These are phyloP conservation scores for Daldinia sp. DNA, from an alignment of 2,329 filamentous ascomycete species.

Conservation along the genomic window DNA sequence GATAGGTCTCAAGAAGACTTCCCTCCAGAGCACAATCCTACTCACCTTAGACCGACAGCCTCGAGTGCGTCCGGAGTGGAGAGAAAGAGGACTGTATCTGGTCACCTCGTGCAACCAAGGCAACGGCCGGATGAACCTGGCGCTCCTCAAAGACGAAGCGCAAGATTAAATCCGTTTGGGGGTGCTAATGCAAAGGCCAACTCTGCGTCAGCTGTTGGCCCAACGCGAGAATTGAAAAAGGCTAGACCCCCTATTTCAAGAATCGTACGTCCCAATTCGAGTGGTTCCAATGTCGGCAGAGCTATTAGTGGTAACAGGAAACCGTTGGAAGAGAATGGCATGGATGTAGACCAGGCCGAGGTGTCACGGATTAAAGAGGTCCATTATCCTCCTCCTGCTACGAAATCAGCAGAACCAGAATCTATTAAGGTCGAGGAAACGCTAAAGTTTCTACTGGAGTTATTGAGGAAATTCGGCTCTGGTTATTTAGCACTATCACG, in stretches of 20 bases:
- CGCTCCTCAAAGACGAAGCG: slow-evolving; percentile 76
- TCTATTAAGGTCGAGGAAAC: slow-evolving; percentile 78
- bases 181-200: slow-evolving; percentile 75
- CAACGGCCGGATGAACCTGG: slow-evolving; percentile 71
- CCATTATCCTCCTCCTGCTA: slow-evolving; percentile 54
- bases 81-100: slow-evolving; percentile 92
- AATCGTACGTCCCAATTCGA: slow-evolving; percentile 73
- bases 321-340: slow-evolving; percentile 72
- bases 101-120: slow-evolving; percentile 72
- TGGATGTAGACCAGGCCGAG: slow-evolving; percentile 78
- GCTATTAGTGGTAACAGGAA: slow-evolving; percentile 94
- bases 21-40: slow-evolving; percentile 57
- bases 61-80: slow-evolving; percentile 64
- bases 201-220: slow-evolving; percentile 67
- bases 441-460: slow-evolving; percentile 79
- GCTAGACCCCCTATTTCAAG: slow-evolving; percentile 78
- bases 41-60: slow-evolving; percentile 55
- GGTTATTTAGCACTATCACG: slow-evolving; percentile 83
- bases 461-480: slow-evolving; percentile 83
- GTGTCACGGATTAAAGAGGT: slow-evolving; percentile 60
- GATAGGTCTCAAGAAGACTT: slow-evolving; percentile 58
- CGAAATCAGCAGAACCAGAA: slow-evolving; percentile 64
- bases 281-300: slow-evolving; percentile 79
- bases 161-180: slow-evolving; percentile 76
- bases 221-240: slow-evolving; percentile 82